Evolutionary conservation across 108 stramenopile species (phyloP).

Genomic region (Discostella pseudostelligera): DNA sequence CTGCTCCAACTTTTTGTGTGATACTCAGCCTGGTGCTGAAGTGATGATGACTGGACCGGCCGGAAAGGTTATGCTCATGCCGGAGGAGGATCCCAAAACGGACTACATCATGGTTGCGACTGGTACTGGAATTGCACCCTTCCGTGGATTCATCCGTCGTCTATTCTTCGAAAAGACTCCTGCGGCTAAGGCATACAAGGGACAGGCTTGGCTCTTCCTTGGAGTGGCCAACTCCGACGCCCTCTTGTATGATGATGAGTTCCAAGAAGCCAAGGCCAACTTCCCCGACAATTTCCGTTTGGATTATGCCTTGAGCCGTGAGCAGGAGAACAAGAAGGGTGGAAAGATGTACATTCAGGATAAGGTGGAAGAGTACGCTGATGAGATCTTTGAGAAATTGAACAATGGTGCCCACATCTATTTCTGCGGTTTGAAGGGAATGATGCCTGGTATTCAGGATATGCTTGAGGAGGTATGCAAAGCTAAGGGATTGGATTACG

Average conservation of each 20-base stretch:
- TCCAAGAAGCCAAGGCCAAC: constrained; percentile 84
- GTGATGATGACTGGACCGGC: constrained; percentile 92
- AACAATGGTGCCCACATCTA: constrained; percentile 95
- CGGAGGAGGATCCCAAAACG: constrained; percentile 90
- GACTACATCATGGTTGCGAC: constrained; percentile 99
- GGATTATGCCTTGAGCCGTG: constrained; percentile 94
- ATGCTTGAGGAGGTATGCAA: constrained; percentile 90
- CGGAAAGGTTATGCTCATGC: constrained; percentile 98
- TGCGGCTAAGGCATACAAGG: constrained; percentile 89
- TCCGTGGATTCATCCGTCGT: constrained; percentile 95
- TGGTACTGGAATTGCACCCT: constrained; percentile 97
- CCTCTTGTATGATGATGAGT: constrained; percentile 96
- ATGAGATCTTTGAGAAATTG: constrained; percentile 90
- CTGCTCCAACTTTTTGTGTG: constrained; percentile 98
- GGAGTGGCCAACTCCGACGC: constrained; percentile 96
- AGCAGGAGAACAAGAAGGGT: constrained; percentile 91
- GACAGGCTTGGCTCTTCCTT: constrained; percentile 96
- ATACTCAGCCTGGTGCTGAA: constrained; percentile 88
- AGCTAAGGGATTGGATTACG: constrained; percentile 88
- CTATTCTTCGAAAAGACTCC: constrained; percentile 94
- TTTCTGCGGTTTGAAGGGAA: constrained; percentile 98
- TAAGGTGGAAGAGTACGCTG: constrained; percentile 94
- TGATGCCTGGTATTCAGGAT: constrained; percentile 98
- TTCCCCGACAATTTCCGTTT: constrained; percentile 91
- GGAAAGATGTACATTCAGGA: constrained; percentile 99